Evolutionary conservation across 768 basidiomycete species (phyloP).

Genomic region (Leccinum boreale): DNA sequence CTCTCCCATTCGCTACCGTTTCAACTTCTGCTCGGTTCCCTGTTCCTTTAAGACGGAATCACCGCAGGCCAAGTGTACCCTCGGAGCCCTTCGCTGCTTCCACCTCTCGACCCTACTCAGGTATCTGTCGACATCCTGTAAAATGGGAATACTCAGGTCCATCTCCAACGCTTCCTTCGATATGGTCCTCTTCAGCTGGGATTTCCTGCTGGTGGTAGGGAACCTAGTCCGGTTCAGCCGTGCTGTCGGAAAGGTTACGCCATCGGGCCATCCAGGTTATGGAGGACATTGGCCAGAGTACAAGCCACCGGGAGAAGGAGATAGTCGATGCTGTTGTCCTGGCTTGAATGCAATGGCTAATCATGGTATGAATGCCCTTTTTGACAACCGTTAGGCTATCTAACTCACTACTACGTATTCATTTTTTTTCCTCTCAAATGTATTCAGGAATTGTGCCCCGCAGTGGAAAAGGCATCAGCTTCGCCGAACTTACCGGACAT

Average conservation of each 20-base stretch:
- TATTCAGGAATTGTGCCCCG: constrained; percentile 43
- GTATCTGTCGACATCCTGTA: neutral
- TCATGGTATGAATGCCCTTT: constrained; percentile 59
- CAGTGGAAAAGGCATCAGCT: constrained; percentile 66
- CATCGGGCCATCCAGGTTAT: constrained; percentile 49
- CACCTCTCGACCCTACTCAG: neutral
- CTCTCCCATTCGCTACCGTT: neutral
- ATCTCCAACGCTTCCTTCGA: constrained; percentile 11
- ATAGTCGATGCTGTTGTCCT: constrained; percentile 70
- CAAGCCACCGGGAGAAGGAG: constrained; percentile 51
- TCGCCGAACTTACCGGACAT: constrained; percentile 36
- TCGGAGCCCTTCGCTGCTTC: neutral
- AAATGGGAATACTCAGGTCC: constrained; percentile 4
- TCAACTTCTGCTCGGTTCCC: neutral
- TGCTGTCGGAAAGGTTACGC: constrained; percentile 50
- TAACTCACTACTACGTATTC: neutral
- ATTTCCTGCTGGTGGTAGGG: constrained; percentile 12
- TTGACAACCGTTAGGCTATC: constrained; percentile 30
- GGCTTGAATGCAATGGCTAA: constrained; percentile 78
- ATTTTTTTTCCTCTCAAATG: neutral
- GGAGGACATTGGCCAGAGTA: constrained; percentile 70
- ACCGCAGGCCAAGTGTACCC: neutral
- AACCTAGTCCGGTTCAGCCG: constrained; percentile 19
- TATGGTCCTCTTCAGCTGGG: constrained; percentile 6
- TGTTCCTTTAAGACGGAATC: neutral